Evolutionary conservation across 495 filamentous ascomycete genomes (phyloP).

Genomic region (Tirmania nivea): DNA sequence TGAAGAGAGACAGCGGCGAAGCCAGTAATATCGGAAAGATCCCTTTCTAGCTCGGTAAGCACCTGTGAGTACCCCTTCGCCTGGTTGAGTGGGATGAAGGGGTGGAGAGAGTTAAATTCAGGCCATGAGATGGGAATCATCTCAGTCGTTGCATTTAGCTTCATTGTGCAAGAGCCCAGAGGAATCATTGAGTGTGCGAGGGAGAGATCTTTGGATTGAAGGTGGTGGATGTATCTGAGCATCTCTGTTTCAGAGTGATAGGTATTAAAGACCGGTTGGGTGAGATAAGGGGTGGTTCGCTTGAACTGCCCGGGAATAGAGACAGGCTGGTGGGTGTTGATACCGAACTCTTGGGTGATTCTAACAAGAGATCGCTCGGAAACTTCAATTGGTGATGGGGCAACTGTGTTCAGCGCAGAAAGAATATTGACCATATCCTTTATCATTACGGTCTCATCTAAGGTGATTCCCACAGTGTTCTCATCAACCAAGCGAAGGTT

Average conservation of each 20-base stretch:
- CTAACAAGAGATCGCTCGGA: slow-evolving; percentile 5
- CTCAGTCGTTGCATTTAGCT: slow-evolving; percentile 88
- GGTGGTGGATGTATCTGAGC: slow-evolving; percentile 80
- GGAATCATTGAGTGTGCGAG: slow-evolving; percentile 97
- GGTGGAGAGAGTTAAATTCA: slow-evolving; percentile 72
- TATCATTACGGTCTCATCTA: slow-evolving; percentile 49
- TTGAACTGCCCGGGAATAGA: slow-evolving; percentile 38
- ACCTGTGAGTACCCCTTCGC: slow-evolving; percentile 48
- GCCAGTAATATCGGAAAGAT: slow-evolving; percentile 70
- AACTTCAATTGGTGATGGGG: neutral
- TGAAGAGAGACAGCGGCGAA: slow-evolving; percentile 82
- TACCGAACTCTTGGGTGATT: slow-evolving; percentile 26
- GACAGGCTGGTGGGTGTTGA: slow-evolving; percentile 18
- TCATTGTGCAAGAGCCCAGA: slow-evolving; percentile 98
- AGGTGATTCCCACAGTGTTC: slow-evolving; percentile 40
- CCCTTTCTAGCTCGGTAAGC: slow-evolving; percentile 47
- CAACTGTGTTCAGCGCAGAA: slow-evolving; percentile 17
- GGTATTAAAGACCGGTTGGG: slow-evolving; percentile 89
- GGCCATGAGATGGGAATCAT: slow-evolving; percentile 78
- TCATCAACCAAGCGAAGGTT: slow-evolving; percentile 42
- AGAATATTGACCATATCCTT: slow-evolving; percentile 40
- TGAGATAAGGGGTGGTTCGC: slow-evolving; percentile 56
- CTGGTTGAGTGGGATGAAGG: slow-evolving; percentile 43
- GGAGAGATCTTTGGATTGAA: slow-evolving; percentile 90
- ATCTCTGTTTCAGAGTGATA: slow-evolving; percentile 95